These are phyloP conservation scores for Imleria badia DNA, from an alignment of 768 basidiomycete genomes.

Conservation along the genomic window DNA sequence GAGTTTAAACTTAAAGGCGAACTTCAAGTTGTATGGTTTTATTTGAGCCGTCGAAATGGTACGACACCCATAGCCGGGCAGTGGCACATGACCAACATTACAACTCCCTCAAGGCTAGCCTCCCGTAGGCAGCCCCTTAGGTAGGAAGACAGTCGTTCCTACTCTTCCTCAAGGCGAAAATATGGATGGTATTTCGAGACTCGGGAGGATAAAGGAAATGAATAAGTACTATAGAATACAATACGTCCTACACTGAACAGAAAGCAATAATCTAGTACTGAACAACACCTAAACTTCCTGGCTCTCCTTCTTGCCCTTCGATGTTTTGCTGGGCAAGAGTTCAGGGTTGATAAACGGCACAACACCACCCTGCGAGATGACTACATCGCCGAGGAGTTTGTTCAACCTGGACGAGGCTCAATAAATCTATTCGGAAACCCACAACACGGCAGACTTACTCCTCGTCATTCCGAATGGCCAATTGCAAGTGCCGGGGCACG, in stretches of 20 bases:
- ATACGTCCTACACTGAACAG: conserved; percentile 26
- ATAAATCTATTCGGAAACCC: neutral
- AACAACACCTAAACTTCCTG: conserved; percentile 41
- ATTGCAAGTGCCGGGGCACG: conserved; percentile 62
- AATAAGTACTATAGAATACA: conserved; percentile 36
- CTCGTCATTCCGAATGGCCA: conserved; percentile 65
- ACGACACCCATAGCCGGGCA: neutral
- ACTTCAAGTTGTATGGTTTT: neutral
- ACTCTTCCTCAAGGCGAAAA: no score
- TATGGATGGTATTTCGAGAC: no score
- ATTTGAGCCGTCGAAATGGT: neutral
- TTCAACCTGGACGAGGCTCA: conserved; percentile 30
- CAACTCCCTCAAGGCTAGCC: no score
- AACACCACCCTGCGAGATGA: conserved; percentile 66
- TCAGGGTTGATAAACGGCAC: conserved; percentile 51
- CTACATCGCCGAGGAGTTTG: conserved; percentile 45
- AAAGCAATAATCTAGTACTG: conserved; percentile 16
- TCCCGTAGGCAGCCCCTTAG: no score
- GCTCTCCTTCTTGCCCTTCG: conserved; percentile 52
- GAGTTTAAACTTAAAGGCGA: neutral
- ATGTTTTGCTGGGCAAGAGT: conserved; percentile 52
- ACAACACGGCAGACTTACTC: conserved; percentile 30
- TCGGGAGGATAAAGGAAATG: conserved; percentile 9
- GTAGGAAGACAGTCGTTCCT: no score
- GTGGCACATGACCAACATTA: no score